Base-by-base conservation (phyloP, 306 rosid species). In the Chamaecrista fasciculata region DNA sequence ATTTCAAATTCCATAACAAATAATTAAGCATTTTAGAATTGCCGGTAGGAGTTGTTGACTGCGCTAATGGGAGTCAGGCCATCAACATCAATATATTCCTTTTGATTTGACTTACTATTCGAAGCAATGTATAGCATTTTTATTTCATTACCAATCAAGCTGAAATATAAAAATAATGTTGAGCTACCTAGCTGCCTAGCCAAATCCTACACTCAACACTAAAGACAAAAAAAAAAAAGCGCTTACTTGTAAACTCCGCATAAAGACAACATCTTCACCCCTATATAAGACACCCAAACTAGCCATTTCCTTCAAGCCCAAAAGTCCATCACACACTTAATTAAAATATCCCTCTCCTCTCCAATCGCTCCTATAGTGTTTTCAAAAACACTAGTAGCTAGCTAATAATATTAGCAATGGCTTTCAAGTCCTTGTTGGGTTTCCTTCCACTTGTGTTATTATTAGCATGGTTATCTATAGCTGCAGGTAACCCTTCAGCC, bases 341-440 rank as follows among this genome's bases (percentile, higher is more conserved):
- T 6, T 47, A 60, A 62, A 9, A 61, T 26, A 18, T 34, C 23
- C 42, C 2, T 57, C 8, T 40, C 29, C 26, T 10, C 66, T 47
- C 36, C 56, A n/a, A n/a, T n/a, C n/a, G n/a, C n/a, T n/a, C n/a
- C n/a, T n/a, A n/a, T n/a, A n/a, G n/a, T n/a, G n/a, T n/a, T n/a
- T n/a, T n/a, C n/a, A n/a, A n/a, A n/a, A n/a, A n/a, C n/a, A n/a
- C n/a, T n/a, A n/a, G n/a, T n/a, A n/a, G n/a, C n/a, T n/a, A n/a
- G n/a, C n/a, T n/a, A n/a, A n/a, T n/a, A n/a, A n/a, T n/a, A n/a
- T n/a, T 36, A 42, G 42, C 77, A 58, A 79, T 77, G 80, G 77
- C 83, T 58, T 68, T 76, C 42, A 87, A 72, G 56, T 43, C 63
- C 28, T 25, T 58, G 36, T 66, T 62, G 11, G 1, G 60, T 73